Base-by-base conservation (phyloP, 2,329 filamentous ascomycete species). In the Penicillium sp. region DNA sequence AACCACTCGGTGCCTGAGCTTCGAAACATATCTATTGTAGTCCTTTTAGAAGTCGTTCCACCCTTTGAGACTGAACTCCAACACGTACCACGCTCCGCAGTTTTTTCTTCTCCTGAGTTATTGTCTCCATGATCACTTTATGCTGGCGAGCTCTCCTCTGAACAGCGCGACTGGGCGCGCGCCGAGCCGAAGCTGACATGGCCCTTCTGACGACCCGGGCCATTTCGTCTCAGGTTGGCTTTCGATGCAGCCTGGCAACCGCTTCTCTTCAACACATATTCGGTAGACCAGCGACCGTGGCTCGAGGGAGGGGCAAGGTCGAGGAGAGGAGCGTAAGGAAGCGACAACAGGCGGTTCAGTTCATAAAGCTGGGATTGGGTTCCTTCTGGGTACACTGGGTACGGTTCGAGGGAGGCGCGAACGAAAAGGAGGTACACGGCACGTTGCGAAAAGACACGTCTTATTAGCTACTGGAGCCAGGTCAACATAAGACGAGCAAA, bases 31-130 rank as follows among this genome's bases (percentile, higher is more conserved):
- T 79, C 85, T 87, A 71, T 54, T 41, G 56, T 38, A 34, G 56
- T 62, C 59, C 15, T 20, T 39, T 52, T 28, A 52, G 49, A 41
- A 22, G 39, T 7, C 20, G 28, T 41, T 28, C 37, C 37, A 47
- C 5, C n/a, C 5, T 35, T 22, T n/a, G 11, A 7, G 6, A 25
- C 34, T 12, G 37, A 39, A 17, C 53, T 41, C 43, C 42, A 63
- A 75, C 48, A 69, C 80, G 69, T 75, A 82, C 80, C 57, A 80
- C 75, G 61, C 83, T 82, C 55, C 82, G 79, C 49, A 87, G 78
- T 67, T 84, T 87, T 69, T 83, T 86, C 74, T 86, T 86, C 69
- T 85, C 83, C 62, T 84, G 83, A 3, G 84, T 82, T 48, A 87
- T 76, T 15, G 78, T 80, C 70, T 86, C 83, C 58, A 87, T 75